Evolutionary conservation across 2,329 filamentous ascomycete species (phyloP).

Genomic region (Arthrobotrys pseudoclavata): DNA sequence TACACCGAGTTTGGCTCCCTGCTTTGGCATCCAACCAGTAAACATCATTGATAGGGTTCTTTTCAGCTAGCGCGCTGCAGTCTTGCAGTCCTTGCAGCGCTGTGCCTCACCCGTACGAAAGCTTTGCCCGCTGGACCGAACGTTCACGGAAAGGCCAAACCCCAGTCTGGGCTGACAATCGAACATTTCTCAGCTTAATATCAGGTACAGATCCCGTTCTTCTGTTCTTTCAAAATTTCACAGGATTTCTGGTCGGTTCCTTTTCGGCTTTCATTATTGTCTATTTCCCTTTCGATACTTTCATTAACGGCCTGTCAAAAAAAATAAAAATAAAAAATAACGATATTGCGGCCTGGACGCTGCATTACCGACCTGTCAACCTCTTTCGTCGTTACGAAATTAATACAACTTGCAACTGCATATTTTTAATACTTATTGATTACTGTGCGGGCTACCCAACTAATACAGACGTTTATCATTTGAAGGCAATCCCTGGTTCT

Average conservation of each 20-base stretch:
- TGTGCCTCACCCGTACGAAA: conserved; percentile 46
- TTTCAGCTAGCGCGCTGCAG: conserved; percentile 59
- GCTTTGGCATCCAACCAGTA: conserved; percentile 47
- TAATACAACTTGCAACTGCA: conserved; percentile 21
- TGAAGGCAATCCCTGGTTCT: conserved; percentile 38
- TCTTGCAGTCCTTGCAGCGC: conserved; percentile 44
- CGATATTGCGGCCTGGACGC: conserved; percentile 24
- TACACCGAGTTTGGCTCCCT: conserved; percentile 44
- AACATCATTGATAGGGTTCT: conserved; percentile 34
- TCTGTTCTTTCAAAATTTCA: conserved; percentile 17
- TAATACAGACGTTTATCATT: conserved; percentile 50
- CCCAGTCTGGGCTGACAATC: conserved; percentile 42
- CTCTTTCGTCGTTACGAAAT: conserved; percentile 1
- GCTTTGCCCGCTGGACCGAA: conserved; percentile 36
- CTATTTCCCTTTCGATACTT: background rate
- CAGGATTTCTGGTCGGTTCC: conserved; percentile 43
- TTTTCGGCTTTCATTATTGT: conserved; percentile 21
- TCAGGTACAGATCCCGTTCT: conserved; percentile 39
- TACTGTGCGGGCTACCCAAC: conserved; percentile 44
- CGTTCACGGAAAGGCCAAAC: conserved; percentile 49
- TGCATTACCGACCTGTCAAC: conserved; percentile 30
- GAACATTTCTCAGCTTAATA: conserved; percentile 39
- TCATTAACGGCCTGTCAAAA: conserved; percentile 32
- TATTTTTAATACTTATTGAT: conserved; percentile 40
- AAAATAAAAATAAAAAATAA: background rate